Evolutionary conservation across 805 yeast genomes (phyloP).

Genomic region (Danielia oregonensis): DNA sequence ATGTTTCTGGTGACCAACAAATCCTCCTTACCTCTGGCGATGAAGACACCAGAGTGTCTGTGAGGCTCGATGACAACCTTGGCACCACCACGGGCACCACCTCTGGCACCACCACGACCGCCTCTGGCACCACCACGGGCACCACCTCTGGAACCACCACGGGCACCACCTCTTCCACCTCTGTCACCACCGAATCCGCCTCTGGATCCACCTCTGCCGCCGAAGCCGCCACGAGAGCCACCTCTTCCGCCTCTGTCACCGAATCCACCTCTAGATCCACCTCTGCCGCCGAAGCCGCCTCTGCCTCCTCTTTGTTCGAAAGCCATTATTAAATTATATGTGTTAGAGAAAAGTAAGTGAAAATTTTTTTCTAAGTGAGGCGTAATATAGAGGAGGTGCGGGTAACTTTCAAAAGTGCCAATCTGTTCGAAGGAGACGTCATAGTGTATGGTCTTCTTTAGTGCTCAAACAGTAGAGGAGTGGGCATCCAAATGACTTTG

Average conservation of each 20-base stretch:
- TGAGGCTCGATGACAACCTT: conserved; percentile 98
- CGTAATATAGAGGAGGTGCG: conserved; percentile 16
- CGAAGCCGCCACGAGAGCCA: conserved; percentile 14
- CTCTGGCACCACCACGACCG: conserved; percentile 63
- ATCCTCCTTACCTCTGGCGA: conserved; percentile 99
- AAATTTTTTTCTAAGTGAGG: conserved; percentile 9
- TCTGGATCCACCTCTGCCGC: conserved; percentile 41
- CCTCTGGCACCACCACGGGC: conserved; percentile 35
- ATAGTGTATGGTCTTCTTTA: background rate
- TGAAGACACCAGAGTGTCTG: conserved; percentile 97
- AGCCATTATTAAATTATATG: conserved; percentile 15
- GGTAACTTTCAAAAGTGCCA: conserved; percentile 10
- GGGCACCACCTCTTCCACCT: conserved; percentile 37
- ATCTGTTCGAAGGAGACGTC: background rate
- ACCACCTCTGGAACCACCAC: conserved; percentile 31
- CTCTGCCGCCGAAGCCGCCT: conserved; percentile 16
- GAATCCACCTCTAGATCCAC: conserved; percentile 43
- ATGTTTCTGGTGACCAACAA: conserved; percentile 92
- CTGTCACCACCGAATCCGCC: conserved; percentile 40
- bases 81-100: conserved; percentile 89
- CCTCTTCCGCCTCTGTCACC: conserved; percentile 49
- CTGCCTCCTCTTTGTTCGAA: conserved; percentile 18
- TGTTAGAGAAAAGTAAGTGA: conserved; percentile 4
- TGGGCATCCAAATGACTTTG: no score
- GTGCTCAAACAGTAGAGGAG: no score